Evolutionary conservation across 208 protist species (phyloP).

Genomic region (Angomonas deanei): DNA sequence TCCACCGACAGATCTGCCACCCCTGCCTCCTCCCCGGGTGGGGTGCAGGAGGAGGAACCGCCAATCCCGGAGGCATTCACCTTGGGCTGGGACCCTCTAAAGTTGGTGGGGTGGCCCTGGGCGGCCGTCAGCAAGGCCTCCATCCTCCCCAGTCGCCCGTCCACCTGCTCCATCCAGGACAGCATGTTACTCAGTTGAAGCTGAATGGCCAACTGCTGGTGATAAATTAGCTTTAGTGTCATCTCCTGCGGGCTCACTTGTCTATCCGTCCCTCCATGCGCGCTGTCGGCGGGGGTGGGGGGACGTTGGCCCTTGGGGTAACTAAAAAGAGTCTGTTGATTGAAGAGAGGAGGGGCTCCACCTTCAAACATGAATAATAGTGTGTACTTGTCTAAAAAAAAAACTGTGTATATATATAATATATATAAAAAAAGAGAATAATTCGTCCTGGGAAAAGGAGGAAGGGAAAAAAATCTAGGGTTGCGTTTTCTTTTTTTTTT

Average conservation of each 20-base stretch:
- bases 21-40: constrained; percentile 39
- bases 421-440: too few relatives aligned
- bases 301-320: not conserved
- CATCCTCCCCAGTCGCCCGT: constrained; percentile 17
- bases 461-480: too few relatives aligned
- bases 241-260: constrained; percentile 55
- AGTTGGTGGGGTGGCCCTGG: not conserved
- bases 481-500: too few relatives aligned
- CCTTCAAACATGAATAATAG: not conserved
- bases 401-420: too few relatives aligned
- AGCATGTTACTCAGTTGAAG: constrained; percentile 73
- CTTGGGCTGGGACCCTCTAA: constrained; percentile 1
- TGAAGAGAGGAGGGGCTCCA: too few relatives aligned
- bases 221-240: constrained; percentile 69
- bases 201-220: constrained; percentile 79
- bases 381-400: not conserved
- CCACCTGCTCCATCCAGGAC: constrained; percentile 65
- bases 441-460: too few relatives aligned
- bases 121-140: constrained; percentile 15
- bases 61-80: constrained; percentile 15
- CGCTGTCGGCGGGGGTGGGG: not conserved
- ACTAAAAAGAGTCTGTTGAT: not conserved
- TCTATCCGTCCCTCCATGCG: not conserved
- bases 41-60: constrained; percentile 62
- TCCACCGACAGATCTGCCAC: constrained; percentile 48